Evolutionary conservation across 2,329 filamentous ascomycete species (phyloP).

Genomic region (Periconia sp.): DNA sequence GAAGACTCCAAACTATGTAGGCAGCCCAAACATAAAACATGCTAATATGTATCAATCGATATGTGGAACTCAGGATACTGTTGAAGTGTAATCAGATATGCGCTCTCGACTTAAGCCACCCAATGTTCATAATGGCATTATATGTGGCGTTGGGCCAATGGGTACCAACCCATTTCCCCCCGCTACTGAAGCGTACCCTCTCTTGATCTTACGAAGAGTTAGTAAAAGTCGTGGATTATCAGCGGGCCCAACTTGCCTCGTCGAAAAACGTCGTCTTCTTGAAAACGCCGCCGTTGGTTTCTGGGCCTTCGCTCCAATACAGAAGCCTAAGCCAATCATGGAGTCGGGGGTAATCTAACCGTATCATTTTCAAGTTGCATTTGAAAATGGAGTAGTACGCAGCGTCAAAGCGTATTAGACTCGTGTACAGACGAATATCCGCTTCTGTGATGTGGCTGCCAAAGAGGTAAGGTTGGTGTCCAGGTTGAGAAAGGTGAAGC

Average conservation of each 20-base stretch:
- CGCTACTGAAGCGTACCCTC: slow-evolving; percentile 28
- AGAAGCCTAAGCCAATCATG: slow-evolving; percentile 79
- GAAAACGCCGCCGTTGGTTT: slow-evolving; percentile 31
- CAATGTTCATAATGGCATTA: slow-evolving; percentile 14
- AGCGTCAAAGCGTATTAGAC: slow-evolving; percentile 61
- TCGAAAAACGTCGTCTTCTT: slow-evolving; percentile 32
- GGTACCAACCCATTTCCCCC: slow-evolving; percentile 24
- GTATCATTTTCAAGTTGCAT: slow-evolving; percentile 83
- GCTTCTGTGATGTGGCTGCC: slow-evolving; percentile 59
- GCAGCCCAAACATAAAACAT: too few species aligned
- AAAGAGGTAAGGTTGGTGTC: slow-evolving; percentile 69
- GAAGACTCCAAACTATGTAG: too few species aligned
- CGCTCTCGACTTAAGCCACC: too few species aligned
- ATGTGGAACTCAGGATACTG: too few species aligned
- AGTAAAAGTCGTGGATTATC: background rate
- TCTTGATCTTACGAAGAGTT: slow-evolving; percentile 27
- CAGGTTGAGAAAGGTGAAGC: slow-evolving; percentile 60
- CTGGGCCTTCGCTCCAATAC: slow-evolving; percentile 68
- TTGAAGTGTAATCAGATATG: too few species aligned
- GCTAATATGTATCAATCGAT: too few species aligned
- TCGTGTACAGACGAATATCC: slow-evolving; percentile 54
- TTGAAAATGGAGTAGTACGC: slow-evolving; percentile 62
- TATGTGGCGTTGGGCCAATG: slow-evolving; percentile 17
- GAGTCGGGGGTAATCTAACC: slow-evolving; percentile 77
- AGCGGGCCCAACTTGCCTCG: slow-evolving; percentile 13